A percentile compares a stretch with the other conserved stretches of the same genome.
Conservation (phyloP, 257 asterid species). For the Catharanthus roseus region DNA sequence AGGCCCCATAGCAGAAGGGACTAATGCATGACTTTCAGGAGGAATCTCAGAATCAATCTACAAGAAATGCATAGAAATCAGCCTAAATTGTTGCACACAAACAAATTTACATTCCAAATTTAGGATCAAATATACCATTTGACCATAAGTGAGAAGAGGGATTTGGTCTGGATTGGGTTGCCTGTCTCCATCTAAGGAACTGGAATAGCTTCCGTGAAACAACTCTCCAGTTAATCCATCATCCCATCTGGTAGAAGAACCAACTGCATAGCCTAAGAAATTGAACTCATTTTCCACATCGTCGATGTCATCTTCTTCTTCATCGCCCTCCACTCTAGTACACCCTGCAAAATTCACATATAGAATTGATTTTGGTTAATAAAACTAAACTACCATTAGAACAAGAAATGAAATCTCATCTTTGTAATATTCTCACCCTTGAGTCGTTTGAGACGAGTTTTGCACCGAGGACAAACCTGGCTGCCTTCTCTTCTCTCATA, state of each 20-base stretch:
- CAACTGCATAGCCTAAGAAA: conserved; percentile 1
- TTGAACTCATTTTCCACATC: conserved; percentile 31
- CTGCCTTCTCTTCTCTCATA: conserved; percentile 35
- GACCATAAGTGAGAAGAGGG: conserved; percentile 17
- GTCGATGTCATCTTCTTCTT: conserved; percentile 32
- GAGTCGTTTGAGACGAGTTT: conserved; percentile 32
- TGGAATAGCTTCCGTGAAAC: not conserved
- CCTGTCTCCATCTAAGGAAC: conserved; percentile 5
- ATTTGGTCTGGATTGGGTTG: conserved; percentile 3
- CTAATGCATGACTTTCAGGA: conserved; percentile 16
- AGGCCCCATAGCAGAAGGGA: conserved; percentile 3
- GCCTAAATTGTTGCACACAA: not conserved
- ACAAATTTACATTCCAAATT: not conserved
- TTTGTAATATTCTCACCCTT: conserved; percentile 15
- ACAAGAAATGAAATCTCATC: too few species aligned
- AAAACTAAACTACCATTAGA: too few species aligned
- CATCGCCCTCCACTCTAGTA: conserved; percentile 32
- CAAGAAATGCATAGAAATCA: not conserved
- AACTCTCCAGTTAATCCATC: not conserved
- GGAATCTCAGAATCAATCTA: conserved; percentile 22
- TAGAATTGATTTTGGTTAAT: not conserved
- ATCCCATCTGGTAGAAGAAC: not conserved
- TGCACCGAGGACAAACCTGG: conserved; percentile 37
- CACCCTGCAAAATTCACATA: conserved; percentile 20
- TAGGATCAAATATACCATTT: conserved; percentile 8